Conservation (phyloP, 345 rosid genomes). For the Pugionium cornutum region DNA sequence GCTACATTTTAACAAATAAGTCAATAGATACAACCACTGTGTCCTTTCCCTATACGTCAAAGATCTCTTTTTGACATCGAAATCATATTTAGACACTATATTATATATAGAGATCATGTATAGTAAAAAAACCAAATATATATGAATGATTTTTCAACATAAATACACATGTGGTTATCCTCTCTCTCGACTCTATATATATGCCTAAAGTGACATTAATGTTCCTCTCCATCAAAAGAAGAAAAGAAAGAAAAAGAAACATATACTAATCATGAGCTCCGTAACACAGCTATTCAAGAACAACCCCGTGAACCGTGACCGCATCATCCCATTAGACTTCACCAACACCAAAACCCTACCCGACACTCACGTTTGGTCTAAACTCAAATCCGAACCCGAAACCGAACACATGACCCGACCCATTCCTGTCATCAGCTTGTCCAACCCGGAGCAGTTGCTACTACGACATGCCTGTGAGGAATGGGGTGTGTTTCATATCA, state of each 20-base stretch:
- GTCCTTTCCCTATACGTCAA: conserved; percentile 13
- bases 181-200: conserved; percentile 28
- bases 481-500: conserved; percentile 79
- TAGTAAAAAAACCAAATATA: conserved; percentile 1
- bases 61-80: background rate
- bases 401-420: conserved; percentile 10
- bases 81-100: background rate
- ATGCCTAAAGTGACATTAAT: background rate
- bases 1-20: background rate
- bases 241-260: background rate
- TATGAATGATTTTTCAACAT: background rate
- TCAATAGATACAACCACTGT: too few species aligned
- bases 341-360: conserved; percentile 36
- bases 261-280: conserved; percentile 20
- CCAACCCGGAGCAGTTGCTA: conserved; percentile 35
- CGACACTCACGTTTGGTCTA: conserved; percentile 34
- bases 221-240: conserved; percentile 20
- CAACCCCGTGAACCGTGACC: conserved; percentile 38
- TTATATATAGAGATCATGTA: background rate
- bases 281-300: conserved; percentile 38
- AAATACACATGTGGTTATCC: conserved; percentile 7
- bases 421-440: conserved; percentile 60
- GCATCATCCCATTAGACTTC: conserved; percentile 41
- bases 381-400: background rate
- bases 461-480: conserved; percentile 62